Conservation (phyloP, 768 basidiomycete species). For the Lentinula raphanica region DNA sequence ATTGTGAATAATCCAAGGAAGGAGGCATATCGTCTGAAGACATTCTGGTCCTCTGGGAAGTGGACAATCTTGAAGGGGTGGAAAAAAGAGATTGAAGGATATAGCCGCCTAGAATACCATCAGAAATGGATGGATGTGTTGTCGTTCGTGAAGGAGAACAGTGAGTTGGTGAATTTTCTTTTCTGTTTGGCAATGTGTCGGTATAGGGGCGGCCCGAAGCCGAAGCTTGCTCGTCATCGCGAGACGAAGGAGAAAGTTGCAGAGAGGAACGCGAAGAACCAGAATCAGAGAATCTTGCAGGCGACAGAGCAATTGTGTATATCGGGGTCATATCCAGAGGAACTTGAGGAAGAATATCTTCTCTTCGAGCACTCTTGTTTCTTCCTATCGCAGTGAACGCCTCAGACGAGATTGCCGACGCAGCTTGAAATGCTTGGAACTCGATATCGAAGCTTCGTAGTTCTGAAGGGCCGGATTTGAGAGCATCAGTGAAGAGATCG, state of each 20-base stretch:
- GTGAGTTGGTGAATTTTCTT: not conserved
- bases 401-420: not conserved
- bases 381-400: slow-evolving; percentile 1
- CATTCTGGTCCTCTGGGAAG: not conserved
- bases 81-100: not conserved
- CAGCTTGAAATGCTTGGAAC: not conserved
- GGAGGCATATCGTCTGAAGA: not conserved
- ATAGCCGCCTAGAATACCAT: not conserved
- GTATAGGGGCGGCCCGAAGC: not conserved
- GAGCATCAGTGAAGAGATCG: not conserved
- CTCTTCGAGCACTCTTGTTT: not conserved
- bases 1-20: not conserved
- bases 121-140: not conserved
- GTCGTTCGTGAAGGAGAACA: not conserved
- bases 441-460: not conserved
- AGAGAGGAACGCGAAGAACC: not conserved
- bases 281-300: not conserved
- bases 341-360: slow-evolving; percentile 3
- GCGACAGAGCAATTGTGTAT: no score
- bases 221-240: not conserved
- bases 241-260: not conserved
- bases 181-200: not conserved
- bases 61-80: not conserved
- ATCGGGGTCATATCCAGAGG: not conserved
- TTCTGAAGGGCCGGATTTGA: not conserved